Conservation (phyloP, 768 basidiomycete genomes). For the Sporobolomyces phaffii region DNA sequence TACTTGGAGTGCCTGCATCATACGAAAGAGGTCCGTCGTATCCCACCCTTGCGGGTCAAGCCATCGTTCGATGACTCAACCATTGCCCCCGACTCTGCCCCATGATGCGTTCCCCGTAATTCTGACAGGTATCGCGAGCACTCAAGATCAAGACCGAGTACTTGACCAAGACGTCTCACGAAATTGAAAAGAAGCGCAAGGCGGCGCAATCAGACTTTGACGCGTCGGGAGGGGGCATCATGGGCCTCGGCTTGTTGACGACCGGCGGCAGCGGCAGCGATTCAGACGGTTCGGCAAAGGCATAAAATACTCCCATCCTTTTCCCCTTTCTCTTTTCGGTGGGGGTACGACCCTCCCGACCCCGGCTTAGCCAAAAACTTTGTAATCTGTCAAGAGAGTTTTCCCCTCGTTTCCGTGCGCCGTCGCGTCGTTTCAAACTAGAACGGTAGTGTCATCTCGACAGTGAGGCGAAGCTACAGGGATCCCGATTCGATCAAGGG, state of each 20-base stretch:
- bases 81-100: too few species aligned
- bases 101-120: background rate
- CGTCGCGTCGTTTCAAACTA: too few species aligned
- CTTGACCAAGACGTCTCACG: conserved; percentile 55
- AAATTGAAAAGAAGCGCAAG: conserved; percentile 65
- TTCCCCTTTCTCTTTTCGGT: too few species aligned
- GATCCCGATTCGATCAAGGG: too few species aligned
- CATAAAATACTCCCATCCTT: background rate
- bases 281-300: background rate
- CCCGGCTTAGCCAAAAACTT: too few species aligned
- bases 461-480: too few species aligned
- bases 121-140: conserved; percentile 49
- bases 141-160: conserved; percentile 49
- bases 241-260: conserved; percentile 69
- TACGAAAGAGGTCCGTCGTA: conserved; percentile 68
- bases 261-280: conserved; percentile 40
- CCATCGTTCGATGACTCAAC: background rate
- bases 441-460: too few species aligned
- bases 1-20: conserved; percentile 89
- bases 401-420: too few species aligned
- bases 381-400: too few species aligned
- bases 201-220: conserved; percentile 53
- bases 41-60: background rate
- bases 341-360: too few species aligned
- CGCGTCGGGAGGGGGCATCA: conserved; percentile 60